Evolutionary conservation across 805 yeast species (phyloP).

Genomic region (Wickerhamomyces mucosus): DNA sequence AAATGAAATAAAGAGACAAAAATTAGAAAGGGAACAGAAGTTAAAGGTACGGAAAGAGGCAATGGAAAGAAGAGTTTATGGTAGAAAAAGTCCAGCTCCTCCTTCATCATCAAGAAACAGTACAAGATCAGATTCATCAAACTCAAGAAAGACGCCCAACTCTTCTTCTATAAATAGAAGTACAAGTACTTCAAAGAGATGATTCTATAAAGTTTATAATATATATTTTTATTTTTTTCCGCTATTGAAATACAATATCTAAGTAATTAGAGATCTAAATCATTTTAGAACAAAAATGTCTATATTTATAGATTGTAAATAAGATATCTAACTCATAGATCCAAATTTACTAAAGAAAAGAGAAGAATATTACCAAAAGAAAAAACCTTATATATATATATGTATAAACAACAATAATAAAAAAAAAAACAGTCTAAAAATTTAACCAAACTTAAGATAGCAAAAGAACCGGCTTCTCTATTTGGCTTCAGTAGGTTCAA

Average conservation of each 20-base stretch:
- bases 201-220: background rate
- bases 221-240: too few species aligned
- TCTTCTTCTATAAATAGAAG: too few species aligned
- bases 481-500: conserved; percentile 24
- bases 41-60: conserved; percentile 20
- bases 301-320: too few species aligned
- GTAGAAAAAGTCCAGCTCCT: conserved; percentile 8
- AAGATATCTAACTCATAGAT: background rate
- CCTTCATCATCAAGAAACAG: conserved; percentile 1
- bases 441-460: background rate
- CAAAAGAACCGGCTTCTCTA: background rate
- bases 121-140: background rate
- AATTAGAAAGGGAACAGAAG: conserved; percentile 11
- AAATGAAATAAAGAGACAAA: conserved; percentile 12
- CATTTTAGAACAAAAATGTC: too few species aligned
- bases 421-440: background rate
- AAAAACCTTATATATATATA: background rate
- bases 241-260: too few species aligned
- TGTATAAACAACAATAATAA: background rate
- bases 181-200: background rate
- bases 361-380: background rate
- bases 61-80: conserved; percentile 21
- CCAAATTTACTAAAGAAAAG: background rate
- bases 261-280: too few species aligned
- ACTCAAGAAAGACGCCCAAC: too few species aligned